A percentile compares a stretch with the other conserved stretches of the same genome.
Evolutionary conservation across 768 basidiomycete species (phyloP).

Genomic region (Tylopilus sp.): DNA sequence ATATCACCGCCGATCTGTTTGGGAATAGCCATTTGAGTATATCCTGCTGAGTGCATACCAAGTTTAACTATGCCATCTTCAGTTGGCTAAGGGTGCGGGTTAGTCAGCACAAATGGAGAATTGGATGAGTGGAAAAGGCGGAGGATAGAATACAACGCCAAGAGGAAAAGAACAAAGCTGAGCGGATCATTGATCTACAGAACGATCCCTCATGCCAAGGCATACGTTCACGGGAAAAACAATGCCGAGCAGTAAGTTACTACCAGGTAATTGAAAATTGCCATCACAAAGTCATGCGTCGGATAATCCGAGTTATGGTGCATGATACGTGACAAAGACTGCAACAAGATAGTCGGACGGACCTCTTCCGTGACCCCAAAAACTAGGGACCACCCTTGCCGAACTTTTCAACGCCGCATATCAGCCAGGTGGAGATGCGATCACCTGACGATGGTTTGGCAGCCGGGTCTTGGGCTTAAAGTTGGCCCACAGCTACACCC

Average conservation of each 20-base stretch:
- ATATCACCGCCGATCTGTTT: constrained; percentile 1
- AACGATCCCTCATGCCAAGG: not conserved
- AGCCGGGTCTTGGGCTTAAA: not conserved
- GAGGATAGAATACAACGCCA: not conserved
- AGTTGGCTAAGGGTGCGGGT: constrained; percentile 52
- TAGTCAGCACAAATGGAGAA: not conserved
- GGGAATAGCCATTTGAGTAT: constrained; percentile 40
- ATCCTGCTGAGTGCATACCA: constrained; percentile 74
- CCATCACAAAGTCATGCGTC: not conserved
- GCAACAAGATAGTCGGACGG: constrained; percentile 18
- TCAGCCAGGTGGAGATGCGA: not conserved
- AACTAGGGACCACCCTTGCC: not conserved
- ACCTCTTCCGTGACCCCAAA: constrained; percentile 21
- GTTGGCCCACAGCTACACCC: not conserved
- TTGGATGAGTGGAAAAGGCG: not conserved
- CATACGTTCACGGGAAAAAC: not conserved
- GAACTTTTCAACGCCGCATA: not conserved
- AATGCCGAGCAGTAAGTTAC: not conserved
- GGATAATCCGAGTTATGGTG: not conserved
- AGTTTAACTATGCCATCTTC: constrained; percentile 69
- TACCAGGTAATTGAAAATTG: not conserved
- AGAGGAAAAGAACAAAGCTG: not conserved
- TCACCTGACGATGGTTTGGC: not conserved
- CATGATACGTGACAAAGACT: not conserved
- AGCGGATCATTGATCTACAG: not conserved